Conservation (phyloP, 2,329 filamentous ascomycete genomes). For the Verticillium longisporum region DNA sequence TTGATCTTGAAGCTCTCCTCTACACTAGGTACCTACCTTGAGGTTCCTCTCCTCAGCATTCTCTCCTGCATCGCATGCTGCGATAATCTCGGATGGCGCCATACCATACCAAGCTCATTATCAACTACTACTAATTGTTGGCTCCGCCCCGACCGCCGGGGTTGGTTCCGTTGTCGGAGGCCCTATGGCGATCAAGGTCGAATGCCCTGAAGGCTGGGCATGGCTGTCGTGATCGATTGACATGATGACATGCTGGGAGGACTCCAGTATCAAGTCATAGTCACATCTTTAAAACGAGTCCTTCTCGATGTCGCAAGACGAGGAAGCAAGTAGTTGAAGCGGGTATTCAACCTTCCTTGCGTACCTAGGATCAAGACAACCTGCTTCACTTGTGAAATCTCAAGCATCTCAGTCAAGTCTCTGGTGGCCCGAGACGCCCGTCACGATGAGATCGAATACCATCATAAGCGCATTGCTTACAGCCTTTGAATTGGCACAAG, state of each 20-base stretch:
- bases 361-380: too few species aligned
- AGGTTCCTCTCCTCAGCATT: too few species aligned
- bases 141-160: neutral
- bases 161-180: neutral
- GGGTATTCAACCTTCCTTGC: too few species aligned
- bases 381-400: too few species aligned
- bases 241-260: neutral
- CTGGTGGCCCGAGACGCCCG: neutral
- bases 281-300: neutral
- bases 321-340: neutral
- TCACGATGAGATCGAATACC: neutral
- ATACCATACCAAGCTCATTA: neutral
- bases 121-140: neutral
- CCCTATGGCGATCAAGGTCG: neutral
- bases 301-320: neutral
- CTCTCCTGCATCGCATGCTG: too few species aligned
- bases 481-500: neutral
- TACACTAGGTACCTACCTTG: too few species aligned
- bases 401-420: too few species aligned
- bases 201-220: neutral
- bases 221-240: neutral
- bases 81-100: neutral
- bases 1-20: too few species aligned
- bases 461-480: neutral
- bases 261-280: neutral